Base-by-base conservation (phyloP, 1,139 yeast genomes). In the Waltiozyma sp. region DNA sequence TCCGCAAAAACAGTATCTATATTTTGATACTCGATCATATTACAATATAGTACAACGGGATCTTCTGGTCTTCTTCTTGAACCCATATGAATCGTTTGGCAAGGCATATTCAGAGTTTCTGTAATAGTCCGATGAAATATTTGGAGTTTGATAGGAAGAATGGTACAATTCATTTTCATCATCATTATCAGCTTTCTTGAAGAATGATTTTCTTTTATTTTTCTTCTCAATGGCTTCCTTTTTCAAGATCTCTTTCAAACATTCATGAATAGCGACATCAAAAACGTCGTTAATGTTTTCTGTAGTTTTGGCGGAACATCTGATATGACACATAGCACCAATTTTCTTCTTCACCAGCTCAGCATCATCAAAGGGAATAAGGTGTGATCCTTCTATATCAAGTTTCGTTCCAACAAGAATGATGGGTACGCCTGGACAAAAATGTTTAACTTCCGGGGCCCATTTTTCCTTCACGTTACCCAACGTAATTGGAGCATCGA, bases 371-470 rank as follows among this genome's bases (percentile, higher is more conserved):
- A 76, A 72, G 31, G 68, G 39, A 16, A 49, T 50, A 18, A 39
- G 36, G 15, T 46, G 48, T 3, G 58, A 40, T 49, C 47, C 35
- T 48, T 51, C 39, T 48, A 56, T 37, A 61, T 88, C 96, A 3
- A 80, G 62, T 58, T 88, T 87, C 34, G 91, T 72, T 1, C 95
- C 96, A 13, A 86, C 88, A 38, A 88, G 63, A 35, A 87, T 62
- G 23, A 82, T 72, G 3, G 95, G 94, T 4, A 81, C 72, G 2
- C 77, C 81, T 2, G 91, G 89, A 57, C 95, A 85, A 59, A 82
- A 87, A 58, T 84, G 91, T 46, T 71, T 68, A 2, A 86, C 84
- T 59, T 88, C 96, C 0, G 95, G 95, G 39, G 75, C 76, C 96
- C 96, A 88, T 46, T 75, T 77, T 51, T 86, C 93, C 49, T 72